Conservation (phyloP, 1,139 yeast species). For the Suhomyces wounanorum region DNA sequence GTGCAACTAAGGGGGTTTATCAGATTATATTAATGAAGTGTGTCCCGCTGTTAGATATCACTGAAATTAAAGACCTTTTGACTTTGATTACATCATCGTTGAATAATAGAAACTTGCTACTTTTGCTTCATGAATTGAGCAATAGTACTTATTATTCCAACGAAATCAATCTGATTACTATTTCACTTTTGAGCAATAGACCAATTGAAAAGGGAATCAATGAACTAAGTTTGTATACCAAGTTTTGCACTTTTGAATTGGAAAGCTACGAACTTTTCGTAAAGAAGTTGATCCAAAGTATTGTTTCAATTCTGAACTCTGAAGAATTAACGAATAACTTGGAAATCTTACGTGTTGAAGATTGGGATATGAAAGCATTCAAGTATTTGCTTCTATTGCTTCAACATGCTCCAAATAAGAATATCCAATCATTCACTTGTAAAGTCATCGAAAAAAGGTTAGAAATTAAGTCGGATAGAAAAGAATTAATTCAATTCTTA, state of each 20-base stretch:
- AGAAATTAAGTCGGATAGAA: conserved; percentile 19
- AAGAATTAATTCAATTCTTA: conserved; percentile 25
- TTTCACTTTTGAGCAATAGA: conserved; percentile 22
- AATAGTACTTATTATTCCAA: background rate
- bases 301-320: conserved; percentile 30
- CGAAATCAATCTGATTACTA: conserved; percentile 20
- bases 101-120: conserved; percentile 24
- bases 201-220: conserved; percentile 18
- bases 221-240: conserved; percentile 30
- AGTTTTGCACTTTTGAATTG: conserved; percentile 26
- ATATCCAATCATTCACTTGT: conserved; percentile 28
- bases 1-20: conserved; percentile 4
- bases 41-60: conserved; percentile 15
- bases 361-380: conserved; percentile 36
- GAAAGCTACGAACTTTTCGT: conserved; percentile 30
- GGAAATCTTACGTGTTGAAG: conserved; percentile 22
- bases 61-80: conserved; percentile 26
- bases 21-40: conserved; percentile 16
- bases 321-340: conserved; percentile 30
- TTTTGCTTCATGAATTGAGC: conserved; percentile 21
- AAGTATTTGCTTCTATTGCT: conserved; percentile 35
- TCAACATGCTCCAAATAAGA: conserved; percentile 37
- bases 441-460: conserved; percentile 22
- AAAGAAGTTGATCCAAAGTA: conserved; percentile 37
- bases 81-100: conserved; percentile 26